Conservation (phyloP, 23 red algal species). For the Porphyridium purpureum region DNA sequence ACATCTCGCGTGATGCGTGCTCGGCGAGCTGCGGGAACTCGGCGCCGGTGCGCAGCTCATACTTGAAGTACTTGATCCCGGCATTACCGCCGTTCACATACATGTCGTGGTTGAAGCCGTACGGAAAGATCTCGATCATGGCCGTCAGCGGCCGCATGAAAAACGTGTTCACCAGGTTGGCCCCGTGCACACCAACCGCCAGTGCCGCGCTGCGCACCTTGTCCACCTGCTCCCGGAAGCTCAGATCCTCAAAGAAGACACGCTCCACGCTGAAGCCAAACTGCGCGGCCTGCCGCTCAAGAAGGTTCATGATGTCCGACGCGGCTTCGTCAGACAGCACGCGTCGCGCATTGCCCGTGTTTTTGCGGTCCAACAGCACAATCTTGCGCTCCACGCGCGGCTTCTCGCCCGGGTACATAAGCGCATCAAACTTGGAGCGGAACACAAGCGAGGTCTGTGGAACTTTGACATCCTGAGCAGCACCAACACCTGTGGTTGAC, state of each 20-base stretch:
- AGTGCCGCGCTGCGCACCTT: constrained; percentile 25
- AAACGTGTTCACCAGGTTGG: constrained; percentile 67
- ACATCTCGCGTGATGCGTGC: constrained; percentile 18
- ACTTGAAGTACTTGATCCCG: constrained; percentile 48
- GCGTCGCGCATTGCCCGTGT: constrained; percentile 35
- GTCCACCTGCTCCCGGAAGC: constrained; percentile 31
- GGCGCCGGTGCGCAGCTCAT: constrained; percentile 30
- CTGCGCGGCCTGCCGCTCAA: constrained; percentile 7
- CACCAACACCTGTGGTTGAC: constrained; percentile 7
- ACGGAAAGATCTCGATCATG: constrained; percentile 69
- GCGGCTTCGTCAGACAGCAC: constrained; percentile 15
- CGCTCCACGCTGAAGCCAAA: constrained; percentile 30
- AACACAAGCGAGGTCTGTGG: constrained; percentile 29
- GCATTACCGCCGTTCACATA: constrained; percentile 62
- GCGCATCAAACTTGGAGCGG: constrained; percentile 20
- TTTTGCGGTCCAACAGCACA: constrained; percentile 43
- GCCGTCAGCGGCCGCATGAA: constrained; percentile 66
- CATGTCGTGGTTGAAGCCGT: constrained; percentile 65
- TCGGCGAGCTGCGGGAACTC: constrained; percentile 12
- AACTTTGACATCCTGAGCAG: constrained; percentile 6
- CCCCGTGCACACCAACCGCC: constrained; percentile 68
- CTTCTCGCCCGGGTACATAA: constrained; percentile 11
- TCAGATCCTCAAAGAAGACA: constrained; percentile 25
- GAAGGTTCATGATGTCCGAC: constrained; percentile 13
- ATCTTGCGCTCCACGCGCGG: constrained; percentile 3